Evolutionary conservation across 331 rosid genomes (phyloP).

Genomic region (Prunus yedoensis): DNA sequence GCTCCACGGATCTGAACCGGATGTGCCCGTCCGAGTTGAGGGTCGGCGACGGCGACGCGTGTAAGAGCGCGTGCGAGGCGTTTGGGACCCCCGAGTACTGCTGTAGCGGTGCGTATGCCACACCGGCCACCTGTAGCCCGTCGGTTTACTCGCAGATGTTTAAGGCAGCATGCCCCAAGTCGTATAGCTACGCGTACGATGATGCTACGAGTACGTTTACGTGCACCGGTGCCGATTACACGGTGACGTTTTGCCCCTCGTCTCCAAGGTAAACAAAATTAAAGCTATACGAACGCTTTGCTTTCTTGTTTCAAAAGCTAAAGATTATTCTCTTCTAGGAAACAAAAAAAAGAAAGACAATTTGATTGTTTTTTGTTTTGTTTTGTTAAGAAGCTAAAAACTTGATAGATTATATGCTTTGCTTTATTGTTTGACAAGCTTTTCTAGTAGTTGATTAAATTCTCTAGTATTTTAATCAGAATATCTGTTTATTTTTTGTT

Average conservation of each 20-base stretch:
- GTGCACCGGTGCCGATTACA: slow-evolving; percentile 86
- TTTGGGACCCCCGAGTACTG: slow-evolving; percentile 88
- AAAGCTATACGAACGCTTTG: background rate
- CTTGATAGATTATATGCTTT: too few species aligned
- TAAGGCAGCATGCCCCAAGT: slow-evolving; percentile 79
- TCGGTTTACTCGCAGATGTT: slow-evolving; percentile 88
- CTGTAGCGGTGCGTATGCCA: slow-evolving; percentile 83
- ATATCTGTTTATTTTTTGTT: background rate
- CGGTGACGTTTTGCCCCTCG: slow-evolving; percentile 87
- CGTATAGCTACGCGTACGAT: slow-evolving; percentile 96
- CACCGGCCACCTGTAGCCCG: slow-evolving; percentile 75
- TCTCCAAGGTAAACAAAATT: slow-evolving; percentile 69
- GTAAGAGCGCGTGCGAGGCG: slow-evolving; percentile 96
- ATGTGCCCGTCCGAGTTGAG: slow-evolving; percentile 82
- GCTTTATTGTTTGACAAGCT: too few species aligned
- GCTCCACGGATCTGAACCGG: slow-evolving; percentile 73
- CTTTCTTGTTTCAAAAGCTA: slow-evolving; percentile 2
- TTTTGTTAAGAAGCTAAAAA: too few species aligned
- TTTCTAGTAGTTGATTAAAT: slow-evolving; percentile 4
- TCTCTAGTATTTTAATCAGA: background rate
- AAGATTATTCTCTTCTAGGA: background rate
- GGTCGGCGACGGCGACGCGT: slow-evolving; percentile 67
- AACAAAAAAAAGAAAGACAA: background rate
- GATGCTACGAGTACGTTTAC: slow-evolving; percentile 93
- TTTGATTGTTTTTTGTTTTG: too few species aligned